A percentile compares a stretch with the other conserved stretches of the same genome.
These are phyloP conservation scores for Cladosporium sp. DNA, from an alignment of 2,329 filamentous ascomycete genomes.

Conservation along the genomic window DNA sequence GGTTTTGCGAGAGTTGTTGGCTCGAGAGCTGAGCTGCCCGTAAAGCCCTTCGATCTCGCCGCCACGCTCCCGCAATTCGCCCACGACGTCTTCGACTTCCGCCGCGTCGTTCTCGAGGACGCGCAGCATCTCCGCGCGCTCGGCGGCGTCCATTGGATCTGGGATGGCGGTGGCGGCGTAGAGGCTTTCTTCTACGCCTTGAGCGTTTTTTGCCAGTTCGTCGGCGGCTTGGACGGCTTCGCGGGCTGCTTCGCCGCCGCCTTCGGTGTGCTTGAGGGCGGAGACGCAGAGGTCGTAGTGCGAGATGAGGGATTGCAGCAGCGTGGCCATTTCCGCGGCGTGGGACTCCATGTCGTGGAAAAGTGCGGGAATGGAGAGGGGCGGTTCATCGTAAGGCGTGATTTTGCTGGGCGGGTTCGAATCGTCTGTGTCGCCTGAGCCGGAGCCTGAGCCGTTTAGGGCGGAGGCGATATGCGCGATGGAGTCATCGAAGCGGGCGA, in stretches of 20 bases:
- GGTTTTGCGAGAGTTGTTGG: constrained; percentile 57
- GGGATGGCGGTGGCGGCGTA: constrained; percentile 52
- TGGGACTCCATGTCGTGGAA: constrained; percentile 65
- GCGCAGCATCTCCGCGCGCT: constrained; percentile 78
- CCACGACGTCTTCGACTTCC: constrained; percentile 64
- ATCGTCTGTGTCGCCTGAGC: constrained; percentile 22
- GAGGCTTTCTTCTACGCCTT: constrained; percentile 62
- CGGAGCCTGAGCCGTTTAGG: constrained; percentile 13
- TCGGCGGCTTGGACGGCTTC: constrained; percentile 41
- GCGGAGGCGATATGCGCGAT: constrained; percentile 32
- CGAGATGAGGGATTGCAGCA: constrained; percentile 76
- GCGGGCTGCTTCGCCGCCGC: constrained; percentile 52
- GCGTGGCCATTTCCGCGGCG: constrained; percentile 78
- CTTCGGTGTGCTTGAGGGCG: constrained; percentile 85
- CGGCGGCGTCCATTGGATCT: constrained; percentile 71
- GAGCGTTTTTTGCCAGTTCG: constrained; percentile 33
- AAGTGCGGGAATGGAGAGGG: constrained; percentile 47
- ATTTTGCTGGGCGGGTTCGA: constrained; percentile 33
- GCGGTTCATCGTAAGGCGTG: constrained; percentile 35
- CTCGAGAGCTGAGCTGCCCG: constrained; percentile 63
- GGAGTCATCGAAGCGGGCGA: constrained; percentile 72
- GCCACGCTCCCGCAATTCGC: constrained; percentile 72
- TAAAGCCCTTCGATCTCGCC: constrained; percentile 75
- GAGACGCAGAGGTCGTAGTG: constrained; percentile 95
- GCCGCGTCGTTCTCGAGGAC: constrained; percentile 72